Conservation (phyloP, 805 yeast species). For the Metschnikowia henanensis region DNA sequence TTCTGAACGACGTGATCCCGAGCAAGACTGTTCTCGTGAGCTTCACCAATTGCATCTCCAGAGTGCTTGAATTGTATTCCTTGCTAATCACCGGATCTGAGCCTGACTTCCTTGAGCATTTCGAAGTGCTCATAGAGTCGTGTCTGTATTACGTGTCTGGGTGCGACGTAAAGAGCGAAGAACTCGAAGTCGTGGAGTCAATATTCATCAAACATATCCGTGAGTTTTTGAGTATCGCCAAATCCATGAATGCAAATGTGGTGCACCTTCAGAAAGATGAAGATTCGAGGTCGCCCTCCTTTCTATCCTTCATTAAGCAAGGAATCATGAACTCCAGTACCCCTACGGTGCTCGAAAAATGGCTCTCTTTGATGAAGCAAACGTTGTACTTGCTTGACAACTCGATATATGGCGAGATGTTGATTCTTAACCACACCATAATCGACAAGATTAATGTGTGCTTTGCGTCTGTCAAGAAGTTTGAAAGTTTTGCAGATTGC, state of each 20-base stretch:
- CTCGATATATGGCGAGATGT: slow-evolving; percentile 54
- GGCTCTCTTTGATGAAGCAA: slow-evolving; percentile 51
- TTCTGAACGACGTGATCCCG: slow-evolving; percentile 21
- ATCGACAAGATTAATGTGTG: slow-evolving; percentile 37
- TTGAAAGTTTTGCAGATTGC: slow-evolving; percentile 15
- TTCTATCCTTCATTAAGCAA: slow-evolving; percentile 46
- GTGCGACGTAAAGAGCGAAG: slow-evolving; percentile 10
- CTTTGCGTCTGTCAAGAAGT: slow-evolving; percentile 27
- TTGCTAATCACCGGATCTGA: slow-evolving; percentile 59
- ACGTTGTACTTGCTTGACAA: slow-evolving; percentile 52
- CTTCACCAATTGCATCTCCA: slow-evolving; percentile 31
- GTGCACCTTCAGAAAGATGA: slow-evolving; percentile 31
- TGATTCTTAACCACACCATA: slow-evolving; percentile 53
- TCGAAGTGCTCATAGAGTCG: slow-evolving; percentile 40
- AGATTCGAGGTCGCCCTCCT: slow-evolving; percentile 25
- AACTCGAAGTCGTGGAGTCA: slow-evolving; percentile 30
- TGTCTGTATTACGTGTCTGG: slow-evolving; percentile 26
- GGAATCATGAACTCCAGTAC: slow-evolving; percentile 49
- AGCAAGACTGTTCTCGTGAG: slow-evolving; percentile 18
- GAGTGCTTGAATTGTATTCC: slow-evolving; percentile 43
- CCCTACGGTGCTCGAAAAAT: slow-evolving; percentile 43
- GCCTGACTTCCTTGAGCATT: slow-evolving; percentile 45
- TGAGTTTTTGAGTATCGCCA: slow-evolving; percentile 31
- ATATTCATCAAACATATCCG: slow-evolving; percentile 29
- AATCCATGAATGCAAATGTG: slow-evolving; percentile 27